A percentile compares a stretch with the other conserved stretches of the same genome.
phyloP scores from a whole-genome alignment of 2,329 filamentous ascomycete genomes.

The Decorospora gaudefroyi region DNA sequence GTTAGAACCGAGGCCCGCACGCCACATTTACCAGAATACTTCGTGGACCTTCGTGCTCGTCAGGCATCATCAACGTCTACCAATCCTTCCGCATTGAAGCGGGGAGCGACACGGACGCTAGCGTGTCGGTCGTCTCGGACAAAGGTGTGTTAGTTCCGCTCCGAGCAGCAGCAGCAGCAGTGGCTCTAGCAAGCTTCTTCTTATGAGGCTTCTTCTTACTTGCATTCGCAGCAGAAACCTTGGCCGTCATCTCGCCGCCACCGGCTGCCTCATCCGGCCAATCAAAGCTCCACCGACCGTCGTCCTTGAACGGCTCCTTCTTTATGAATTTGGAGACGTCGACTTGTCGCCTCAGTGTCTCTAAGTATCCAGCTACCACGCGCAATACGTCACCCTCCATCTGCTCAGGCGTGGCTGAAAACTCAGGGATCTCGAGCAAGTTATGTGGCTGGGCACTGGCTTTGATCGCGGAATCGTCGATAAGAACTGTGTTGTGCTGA shows the following conservation, averaged over 20 bases:
- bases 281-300: slow-evolving; percentile 35
- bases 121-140: slow-evolving; percentile 6
- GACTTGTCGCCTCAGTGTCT: slow-evolving; percentile 55
- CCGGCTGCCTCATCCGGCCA: slow-evolving; percentile 26
- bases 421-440: slow-evolving; percentile 79
- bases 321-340: slow-evolving; percentile 68
- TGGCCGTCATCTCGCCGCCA: slow-evolving; percentile 19
- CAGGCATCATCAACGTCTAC: no score
- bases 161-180: slow-evolving; percentile 1
- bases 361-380: slow-evolving; percentile 59
- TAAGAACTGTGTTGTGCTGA: slow-evolving; percentile 83
- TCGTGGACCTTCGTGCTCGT: no score
- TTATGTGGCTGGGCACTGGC: slow-evolving; percentile 83
- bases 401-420: slow-evolving; percentile 56
- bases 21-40: no score
- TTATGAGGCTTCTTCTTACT: slow-evolving; percentile 19
- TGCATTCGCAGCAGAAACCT: slow-evolving; percentile 9
- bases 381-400: slow-evolving; percentile 53
- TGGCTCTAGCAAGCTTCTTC: slow-evolving; percentile 10
- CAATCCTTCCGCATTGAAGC: slow-evolving; percentile 8
- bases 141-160: slow-evolving; percentile 7
- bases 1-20: no score
- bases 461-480: slow-evolving; percentile 85
- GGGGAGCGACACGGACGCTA: slow-evolving; percentile 10
- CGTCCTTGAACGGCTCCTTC: slow-evolving; percentile 35